Evolutionary conservation across 2,329 filamentous ascomycete genomes (phyloP).

Genomic region (Dactylellina haptotyla): DNA sequence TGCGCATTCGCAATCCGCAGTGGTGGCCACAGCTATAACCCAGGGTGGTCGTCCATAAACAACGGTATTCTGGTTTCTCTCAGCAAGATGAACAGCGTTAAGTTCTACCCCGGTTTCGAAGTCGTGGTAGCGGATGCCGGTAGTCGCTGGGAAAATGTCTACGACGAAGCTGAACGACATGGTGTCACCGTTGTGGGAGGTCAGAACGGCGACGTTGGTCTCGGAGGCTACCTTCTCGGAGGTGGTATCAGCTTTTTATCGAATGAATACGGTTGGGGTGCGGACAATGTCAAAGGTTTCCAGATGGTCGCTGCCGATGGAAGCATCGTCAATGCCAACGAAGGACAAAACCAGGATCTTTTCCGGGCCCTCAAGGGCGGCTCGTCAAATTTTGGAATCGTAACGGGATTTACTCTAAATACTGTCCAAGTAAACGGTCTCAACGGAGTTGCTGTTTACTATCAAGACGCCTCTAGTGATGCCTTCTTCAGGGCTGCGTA

Average conservation of each 20-base stretch:
- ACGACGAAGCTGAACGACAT: slow-evolving; percentile 61
- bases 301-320: slow-evolving; percentile 68
- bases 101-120: slow-evolving; percentile 59
- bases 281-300: slow-evolving; percentile 66
- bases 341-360: slow-evolving; percentile 62
- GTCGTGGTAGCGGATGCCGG: slow-evolving; percentile 64
- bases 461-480: slow-evolving; percentile 15
- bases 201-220: slow-evolving; percentile 63
- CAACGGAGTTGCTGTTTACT: background rate
- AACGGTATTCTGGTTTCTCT: slow-evolving; percentile 67
- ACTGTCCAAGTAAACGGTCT: background rate
- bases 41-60: slow-evolving; percentile 67
- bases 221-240: slow-evolving; percentile 64
- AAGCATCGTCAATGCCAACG: slow-evolving; percentile 64
- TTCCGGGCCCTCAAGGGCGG: slow-evolving; percentile 59
- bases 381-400: slow-evolving; percentile 59
- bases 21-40: slow-evolving; percentile 66
- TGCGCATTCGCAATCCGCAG: slow-evolving; percentile 67
- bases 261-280: slow-evolving; percentile 64
- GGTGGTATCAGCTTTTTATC: slow-evolving; percentile 66
- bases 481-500: slow-evolving; percentile 4
- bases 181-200: slow-evolving; percentile 64
- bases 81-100: slow-evolving; percentile 61
- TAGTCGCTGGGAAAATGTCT: slow-evolving; percentile 64
- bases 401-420: slow-evolving; percentile 57